Evolutionary conservation across 495 filamentous ascomycete genomes (phyloP).

Genomic region (Neurospora terricola): DNA sequence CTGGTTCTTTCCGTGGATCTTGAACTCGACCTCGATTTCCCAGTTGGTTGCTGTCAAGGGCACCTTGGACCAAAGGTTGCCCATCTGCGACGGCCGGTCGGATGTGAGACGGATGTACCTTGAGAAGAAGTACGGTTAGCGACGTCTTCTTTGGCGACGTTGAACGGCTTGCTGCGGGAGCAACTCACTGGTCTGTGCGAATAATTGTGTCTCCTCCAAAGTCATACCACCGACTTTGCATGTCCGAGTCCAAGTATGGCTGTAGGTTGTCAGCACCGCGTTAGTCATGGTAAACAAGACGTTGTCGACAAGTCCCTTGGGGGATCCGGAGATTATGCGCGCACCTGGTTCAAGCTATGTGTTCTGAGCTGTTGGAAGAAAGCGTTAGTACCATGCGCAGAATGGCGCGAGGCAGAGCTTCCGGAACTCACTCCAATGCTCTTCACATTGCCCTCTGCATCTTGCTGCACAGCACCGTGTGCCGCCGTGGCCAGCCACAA

Average conservation of each 20-base stretch:
- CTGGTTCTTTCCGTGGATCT: constrained; percentile 61
- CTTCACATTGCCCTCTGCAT: constrained; percentile 40
- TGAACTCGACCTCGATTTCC: constrained; percentile 97
- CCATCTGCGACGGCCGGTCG: constrained; percentile 78
- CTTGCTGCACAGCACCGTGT: constrained; percentile 30
- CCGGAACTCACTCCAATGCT: constrained; percentile 43
- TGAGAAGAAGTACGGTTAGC: constrained; percentile 4
- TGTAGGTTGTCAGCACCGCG: constrained; percentile 19
- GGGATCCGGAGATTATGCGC: constrained; percentile 1
- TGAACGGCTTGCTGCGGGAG: background rate
- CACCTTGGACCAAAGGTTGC: constrained; percentile 88
- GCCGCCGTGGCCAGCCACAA: constrained; percentile 45
- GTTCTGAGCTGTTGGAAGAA: constrained; percentile 53
- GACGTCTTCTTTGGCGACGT: background rate
- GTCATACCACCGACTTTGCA: constrained; percentile 98
- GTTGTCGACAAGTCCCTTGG: constrained; percentile 1
- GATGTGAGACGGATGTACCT: constrained; percentile 90
- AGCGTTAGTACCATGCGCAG: background rate
- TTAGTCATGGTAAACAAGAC: background rate
- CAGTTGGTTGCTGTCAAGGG: constrained; percentile 97
- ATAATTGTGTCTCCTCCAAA: constrained; percentile 95
- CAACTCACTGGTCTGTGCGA: constrained; percentile 73
- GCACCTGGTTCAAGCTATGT: constrained; percentile 54
- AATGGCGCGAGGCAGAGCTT: background rate
- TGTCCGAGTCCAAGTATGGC: constrained; percentile 96